phyloP scores from a whole-genome alignment of 1,284 basidiomycete genomes.

The Ceratobasidium sp. region DNA sequence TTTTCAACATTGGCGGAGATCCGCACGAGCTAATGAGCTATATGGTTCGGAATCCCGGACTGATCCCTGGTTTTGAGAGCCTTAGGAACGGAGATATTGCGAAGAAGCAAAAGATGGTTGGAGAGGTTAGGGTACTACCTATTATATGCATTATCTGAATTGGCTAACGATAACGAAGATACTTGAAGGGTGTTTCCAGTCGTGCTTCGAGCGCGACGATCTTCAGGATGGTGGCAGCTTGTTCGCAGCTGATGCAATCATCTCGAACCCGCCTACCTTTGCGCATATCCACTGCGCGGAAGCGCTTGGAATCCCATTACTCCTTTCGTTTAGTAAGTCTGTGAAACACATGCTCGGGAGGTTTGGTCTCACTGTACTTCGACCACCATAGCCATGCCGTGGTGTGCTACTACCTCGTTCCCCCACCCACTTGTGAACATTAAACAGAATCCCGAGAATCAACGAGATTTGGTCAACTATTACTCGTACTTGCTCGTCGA shows the following conservation, averaged over 20 bases:
- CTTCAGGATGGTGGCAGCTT: conserved; percentile 60
- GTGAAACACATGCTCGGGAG: background rate
- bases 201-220: conserved; percentile 66
- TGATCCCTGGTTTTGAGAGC: conserved; percentile 66
- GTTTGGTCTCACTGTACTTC: background rate
- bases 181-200: conserved; percentile 70
- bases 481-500: conserved; percentile 71
- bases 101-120: conserved; percentile 65
- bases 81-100: conserved; percentile 66
- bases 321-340: conserved; percentile 70
- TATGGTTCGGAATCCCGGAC: conserved; percentile 70
- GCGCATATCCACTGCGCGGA: conserved; percentile 60
- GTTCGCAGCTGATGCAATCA: conserved; percentile 57
- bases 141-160: background rate
- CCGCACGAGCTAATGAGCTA: conserved; percentile 58
- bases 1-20: conserved; percentile 71
- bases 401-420: conserved; percentile 73
- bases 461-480: conserved; percentile 68
- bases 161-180: conserved; percentile 59
- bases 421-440: conserved; percentile 75
- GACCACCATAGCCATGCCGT: conserved; percentile 70
- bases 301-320: conserved; percentile 71
- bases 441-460: conserved; percentile 64
- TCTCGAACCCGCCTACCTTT: no score
- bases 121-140: conserved; percentile 54